phyloP scores from a whole-genome alignment of 306 rosid species.

The Betula pendula region DNA sequence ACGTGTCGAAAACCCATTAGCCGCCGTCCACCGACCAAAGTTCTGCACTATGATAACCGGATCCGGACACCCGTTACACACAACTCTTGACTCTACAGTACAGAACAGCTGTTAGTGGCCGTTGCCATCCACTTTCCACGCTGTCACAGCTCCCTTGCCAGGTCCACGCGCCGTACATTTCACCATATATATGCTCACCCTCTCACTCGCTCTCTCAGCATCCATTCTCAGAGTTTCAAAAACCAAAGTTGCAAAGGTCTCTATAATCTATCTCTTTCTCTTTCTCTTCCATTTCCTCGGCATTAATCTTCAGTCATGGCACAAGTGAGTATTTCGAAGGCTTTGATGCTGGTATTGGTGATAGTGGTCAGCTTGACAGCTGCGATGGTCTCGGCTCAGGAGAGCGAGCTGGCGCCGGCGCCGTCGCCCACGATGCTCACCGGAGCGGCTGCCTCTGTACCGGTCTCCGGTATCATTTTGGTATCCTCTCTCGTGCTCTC shows the following conservation, averaged over 20 bases:
- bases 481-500: slow-evolving; percentile 24
- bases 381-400: slow-evolving; percentile 18
- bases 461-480: slow-evolving; percentile 20
- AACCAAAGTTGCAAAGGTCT: no score
- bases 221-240: background rate
- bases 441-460: slow-evolving; percentile 21
- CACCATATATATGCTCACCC: slow-evolving; percentile 3
- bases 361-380: slow-evolving; percentile 17
- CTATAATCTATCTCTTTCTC: no score
- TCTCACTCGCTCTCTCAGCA: no score
- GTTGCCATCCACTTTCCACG: slow-evolving; percentile 20
- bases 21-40: background rate
- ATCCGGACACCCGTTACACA: background rate
- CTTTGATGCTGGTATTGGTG: slow-evolving; percentile 16
- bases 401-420: slow-evolving; percentile 15
- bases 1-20: background rate
- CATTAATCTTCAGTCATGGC: slow-evolving; percentile 14
- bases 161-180: slow-evolving; percentile 21
- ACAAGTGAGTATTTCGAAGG: slow-evolving; percentile 21
- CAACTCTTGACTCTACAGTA: no score
- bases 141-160: slow-evolving; percentile 7
- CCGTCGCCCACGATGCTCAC: slow-evolving; percentile 19
- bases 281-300: no score
- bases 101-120: slow-evolving; percentile 10
- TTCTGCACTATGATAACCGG: background rate